phyloP scores from a whole-genome alignment of 1,139 yeast genomes.

The Diutina siamensis region DNA sequence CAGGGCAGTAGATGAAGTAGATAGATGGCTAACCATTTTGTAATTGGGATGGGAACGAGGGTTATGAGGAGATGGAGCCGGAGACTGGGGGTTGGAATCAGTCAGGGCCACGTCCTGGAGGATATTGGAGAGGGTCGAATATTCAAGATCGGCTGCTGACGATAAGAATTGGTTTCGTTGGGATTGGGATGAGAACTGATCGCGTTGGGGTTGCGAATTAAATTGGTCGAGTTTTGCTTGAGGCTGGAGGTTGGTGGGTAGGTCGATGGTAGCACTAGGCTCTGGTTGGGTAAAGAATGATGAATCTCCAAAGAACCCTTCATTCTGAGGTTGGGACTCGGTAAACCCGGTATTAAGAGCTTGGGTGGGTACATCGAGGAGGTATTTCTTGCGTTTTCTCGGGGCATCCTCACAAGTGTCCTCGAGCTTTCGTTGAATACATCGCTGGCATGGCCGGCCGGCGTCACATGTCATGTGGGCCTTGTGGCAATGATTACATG shows the following conservation, averaged over 20 bases:
- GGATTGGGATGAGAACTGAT: conserved; percentile 19
- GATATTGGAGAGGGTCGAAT: conserved; percentile 64
- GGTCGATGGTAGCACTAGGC: background rate
- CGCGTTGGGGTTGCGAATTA: background rate
- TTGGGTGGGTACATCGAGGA: conserved; percentile 39
- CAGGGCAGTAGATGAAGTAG: background rate
- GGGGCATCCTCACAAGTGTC: conserved; percentile 85
- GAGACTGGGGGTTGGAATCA: conserved; percentile 4
- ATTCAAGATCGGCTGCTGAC: conserved; percentile 71
- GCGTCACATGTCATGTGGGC: conserved; percentile 85
- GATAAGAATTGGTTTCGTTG: conserved; percentile 35
- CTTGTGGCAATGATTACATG: conserved; percentile 78
- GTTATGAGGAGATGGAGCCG: background rate
- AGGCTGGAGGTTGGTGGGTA: conserved; percentile 8
- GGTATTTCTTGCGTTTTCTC: conserved; percentile 72
- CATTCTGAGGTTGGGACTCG: background rate
- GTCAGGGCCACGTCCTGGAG: conserved; percentile 36
- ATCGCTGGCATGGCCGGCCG: conserved; percentile 70
- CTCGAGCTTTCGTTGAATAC: conserved; percentile 57
- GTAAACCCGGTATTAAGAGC: background rate
- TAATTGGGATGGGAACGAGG: background rate
- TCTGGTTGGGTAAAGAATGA: background rate
- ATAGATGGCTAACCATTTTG: too few relatives aligned
- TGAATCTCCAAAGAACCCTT: background rate
- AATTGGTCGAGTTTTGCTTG: background rate